These are phyloP conservation scores for Nemania sp. DNA, from an alignment of 2,329 filamentous ascomycete species.

Conservation along the genomic window DNA sequence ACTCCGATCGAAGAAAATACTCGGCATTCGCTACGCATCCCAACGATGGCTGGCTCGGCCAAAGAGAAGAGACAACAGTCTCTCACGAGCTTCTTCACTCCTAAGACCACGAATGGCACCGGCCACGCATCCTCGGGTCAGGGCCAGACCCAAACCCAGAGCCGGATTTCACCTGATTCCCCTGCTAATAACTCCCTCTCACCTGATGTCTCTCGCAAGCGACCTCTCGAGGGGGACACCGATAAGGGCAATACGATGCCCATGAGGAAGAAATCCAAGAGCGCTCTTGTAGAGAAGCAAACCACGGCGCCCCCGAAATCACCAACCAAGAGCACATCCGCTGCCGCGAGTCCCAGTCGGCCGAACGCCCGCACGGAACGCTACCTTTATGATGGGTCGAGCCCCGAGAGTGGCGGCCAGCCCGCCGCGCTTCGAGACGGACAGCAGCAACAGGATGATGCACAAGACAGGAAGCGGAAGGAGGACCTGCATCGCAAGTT, in stretches of 20 bases:
- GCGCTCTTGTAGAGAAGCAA: conserved; percentile 46
- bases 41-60: conserved; percentile 45
- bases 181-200: conserved; percentile 33
- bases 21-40: conserved; percentile 1
- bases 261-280: conserved; percentile 53
- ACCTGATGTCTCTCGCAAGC: conserved; percentile 49
- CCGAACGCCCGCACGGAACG: conserved; percentile 52
- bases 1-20: not conserved
- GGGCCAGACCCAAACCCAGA: conserved; percentile 26
- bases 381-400: conserved; percentile 55
- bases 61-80: conserved; percentile 74
- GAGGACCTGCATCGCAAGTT: conserved; percentile 81
- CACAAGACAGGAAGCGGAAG: conserved; percentile 59
- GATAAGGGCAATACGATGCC: conserved; percentile 50
- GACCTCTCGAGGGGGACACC: conserved; percentile 54
- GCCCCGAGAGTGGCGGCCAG: conserved; percentile 49
- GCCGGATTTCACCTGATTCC: conserved; percentile 36
- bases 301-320: conserved; percentile 48
- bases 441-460: conserved; percentile 55
- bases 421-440: conserved; percentile 45
- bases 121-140: conserved; percentile 36
- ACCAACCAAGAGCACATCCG: conserved; percentile 26
- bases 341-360: conserved; percentile 31
- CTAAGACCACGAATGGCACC: conserved; percentile 57
- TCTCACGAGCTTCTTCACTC: conserved; percentile 84